Percentiles rank a stretch among this genome's conserved stretches.
phyloP scores from a whole-genome alignment of 192 early-diverging fungal species.

The Coemansia sp. region DNA sequence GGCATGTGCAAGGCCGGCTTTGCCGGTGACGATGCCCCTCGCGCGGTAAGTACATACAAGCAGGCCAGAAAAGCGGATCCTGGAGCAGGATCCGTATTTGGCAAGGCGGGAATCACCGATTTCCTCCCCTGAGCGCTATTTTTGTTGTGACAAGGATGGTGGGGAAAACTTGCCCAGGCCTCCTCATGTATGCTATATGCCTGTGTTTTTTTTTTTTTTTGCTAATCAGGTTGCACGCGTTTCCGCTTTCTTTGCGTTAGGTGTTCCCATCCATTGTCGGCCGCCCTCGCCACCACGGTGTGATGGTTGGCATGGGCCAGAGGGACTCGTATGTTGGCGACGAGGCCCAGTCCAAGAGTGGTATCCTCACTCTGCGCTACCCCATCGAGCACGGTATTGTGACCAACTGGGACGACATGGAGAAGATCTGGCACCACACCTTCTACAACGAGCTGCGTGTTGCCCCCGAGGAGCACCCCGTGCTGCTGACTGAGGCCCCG shows the following conservation, averaged over 20 bases:
- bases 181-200: too few relatives aligned
- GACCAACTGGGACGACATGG: constrained; percentile 93
- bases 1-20: constrained; percentile 95
- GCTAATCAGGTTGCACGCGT: background rate
- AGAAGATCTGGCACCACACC: constrained; percentile 96
- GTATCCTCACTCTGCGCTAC: constrained; percentile 82
- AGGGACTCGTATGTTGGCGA: constrained; percentile 89
- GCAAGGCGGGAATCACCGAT: too few relatives aligned
- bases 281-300: constrained; percentile 81
- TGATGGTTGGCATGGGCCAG: constrained; percentile 90
- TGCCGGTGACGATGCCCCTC: constrained; percentile 87
- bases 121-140: too few relatives aligned
- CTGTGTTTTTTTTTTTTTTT: too few relatives aligned
- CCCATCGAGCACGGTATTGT: constrained; percentile 92
- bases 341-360: constrained; percentile 87
- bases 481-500: constrained; percentile 93
- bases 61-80: too few relatives aligned
- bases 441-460: constrained; percentile 98
- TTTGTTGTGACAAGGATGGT: too few relatives aligned
- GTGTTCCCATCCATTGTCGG: constrained; percentile 84
- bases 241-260: constrained; percentile 15
- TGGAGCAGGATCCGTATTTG: too few relatives aligned
- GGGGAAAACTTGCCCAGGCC: too few relatives aligned
- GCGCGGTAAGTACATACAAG: constrained; percentile 75
- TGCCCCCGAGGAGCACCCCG: constrained; percentile 96